A percentile compares a stretch with the other conserved stretches of the same genome.
Conservation (phyloP, 495 filamentous ascomycete species). For the Aspergillus sclerotioniger region DNA sequence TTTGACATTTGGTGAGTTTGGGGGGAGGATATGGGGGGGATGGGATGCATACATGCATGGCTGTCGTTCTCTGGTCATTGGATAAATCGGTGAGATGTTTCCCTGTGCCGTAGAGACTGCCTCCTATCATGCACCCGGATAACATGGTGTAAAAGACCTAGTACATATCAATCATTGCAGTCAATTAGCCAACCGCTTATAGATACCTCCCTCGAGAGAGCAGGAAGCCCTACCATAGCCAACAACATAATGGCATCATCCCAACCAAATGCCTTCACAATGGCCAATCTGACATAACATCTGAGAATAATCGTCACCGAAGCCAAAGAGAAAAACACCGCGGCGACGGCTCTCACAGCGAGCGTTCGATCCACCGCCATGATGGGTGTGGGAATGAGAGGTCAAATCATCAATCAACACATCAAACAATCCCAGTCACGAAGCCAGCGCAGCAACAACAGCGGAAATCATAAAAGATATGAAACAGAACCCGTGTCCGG, state of each 20-base stretch:
- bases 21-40: not conserved
- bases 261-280: constrained; percentile 22
- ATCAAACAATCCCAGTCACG: too few relatives aligned
- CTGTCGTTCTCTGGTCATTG: constrained; percentile 12
- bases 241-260: constrained; percentile 20
- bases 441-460: too few relatives aligned
- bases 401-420: too few relatives aligned
- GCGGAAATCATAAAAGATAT: not conserved
- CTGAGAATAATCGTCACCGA: constrained; percentile 7
- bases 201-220: too few relatives aligned
- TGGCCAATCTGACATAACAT: constrained; percentile 16
- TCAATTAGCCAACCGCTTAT: too few relatives aligned
- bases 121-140: constrained; percentile 21
- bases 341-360: not conserved
- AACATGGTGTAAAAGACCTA: constrained; percentile 20
- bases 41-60: constrained; percentile 18
- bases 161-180: too few relatives aligned
- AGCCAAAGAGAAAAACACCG: not conserved
- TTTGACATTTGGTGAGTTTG: not conserved
- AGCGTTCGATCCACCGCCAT: constrained; percentile 1
- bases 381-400: not conserved
- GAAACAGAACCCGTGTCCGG: not conserved
- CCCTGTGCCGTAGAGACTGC: constrained; percentile 20
- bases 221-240: constrained; percentile 8
- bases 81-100: constrained; percentile 12